These are phyloP conservation scores for Talaromyces sp. DNA, from an alignment of 2,329 filamentous ascomycete genomes.

Conservation along the genomic window DNA sequence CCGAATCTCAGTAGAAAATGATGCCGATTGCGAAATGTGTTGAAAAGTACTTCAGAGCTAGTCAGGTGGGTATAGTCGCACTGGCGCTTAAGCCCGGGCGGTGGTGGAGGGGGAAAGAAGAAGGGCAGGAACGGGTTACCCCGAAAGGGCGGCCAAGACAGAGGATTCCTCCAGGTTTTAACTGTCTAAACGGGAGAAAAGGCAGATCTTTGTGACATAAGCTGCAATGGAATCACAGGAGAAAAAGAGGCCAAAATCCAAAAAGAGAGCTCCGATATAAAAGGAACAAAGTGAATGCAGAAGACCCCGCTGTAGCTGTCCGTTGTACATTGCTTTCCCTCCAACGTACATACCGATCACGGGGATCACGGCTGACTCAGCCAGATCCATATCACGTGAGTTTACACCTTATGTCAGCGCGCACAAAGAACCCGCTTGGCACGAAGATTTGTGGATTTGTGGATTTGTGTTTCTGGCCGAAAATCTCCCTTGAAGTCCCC, in stretches of 20 bases:
- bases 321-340: neutral
- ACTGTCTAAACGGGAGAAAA: neutral
- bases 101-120: conserved; percentile 28
- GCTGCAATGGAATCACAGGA: too few relatives aligned
- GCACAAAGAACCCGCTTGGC: conserved; percentile 38
- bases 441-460: conserved; percentile 19
- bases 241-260: too few relatives aligned
- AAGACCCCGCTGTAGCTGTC: conserved; percentile 4
- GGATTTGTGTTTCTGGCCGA: conserved; percentile 40
- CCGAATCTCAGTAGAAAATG: conserved; percentile 6
- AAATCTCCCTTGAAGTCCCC: conserved; percentile 27
- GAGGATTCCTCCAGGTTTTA: conserved; percentile 7
- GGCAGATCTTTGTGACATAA: too few relatives aligned
- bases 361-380: conserved; percentile 7
- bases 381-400: neutral
- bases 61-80: conserved; percentile 32
- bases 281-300: neutral
- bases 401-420: conserved; percentile 34
- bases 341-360: neutral
- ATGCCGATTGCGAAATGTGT: conserved; percentile 16
- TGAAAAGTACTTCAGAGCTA: conserved; percentile 10
- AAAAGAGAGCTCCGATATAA: neutral
- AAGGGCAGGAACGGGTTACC: conserved; percentile 19
- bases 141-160: conserved; percentile 6
- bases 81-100: conserved; percentile 44